Conservation (phyloP, 2,329 filamentous ascomycete genomes). For the Torrubiellomyces zombiae region DNA sequence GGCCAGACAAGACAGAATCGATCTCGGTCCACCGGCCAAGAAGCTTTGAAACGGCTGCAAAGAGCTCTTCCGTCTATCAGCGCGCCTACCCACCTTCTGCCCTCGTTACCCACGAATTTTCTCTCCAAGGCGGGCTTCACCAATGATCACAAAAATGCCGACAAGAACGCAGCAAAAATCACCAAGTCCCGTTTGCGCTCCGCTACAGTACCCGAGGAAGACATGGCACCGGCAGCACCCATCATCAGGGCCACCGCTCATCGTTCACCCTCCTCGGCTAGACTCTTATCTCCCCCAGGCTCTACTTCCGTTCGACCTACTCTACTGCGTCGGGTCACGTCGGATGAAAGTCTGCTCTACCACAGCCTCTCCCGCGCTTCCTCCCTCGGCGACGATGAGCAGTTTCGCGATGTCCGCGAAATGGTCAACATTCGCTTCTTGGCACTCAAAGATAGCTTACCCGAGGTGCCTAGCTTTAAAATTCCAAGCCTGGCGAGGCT, state of each 20-base stretch:
- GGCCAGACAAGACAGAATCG: constrained; percentile 28
- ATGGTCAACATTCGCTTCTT: constrained; percentile 82
- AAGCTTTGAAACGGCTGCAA: constrained; percentile 38
- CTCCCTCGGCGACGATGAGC: constrained; percentile 67
- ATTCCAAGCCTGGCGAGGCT: constrained; percentile 45
- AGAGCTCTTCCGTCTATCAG: constrained; percentile 37
- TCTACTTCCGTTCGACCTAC: constrained; percentile 12
- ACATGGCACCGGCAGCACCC: no score
- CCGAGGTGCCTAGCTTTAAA: constrained; percentile 64
- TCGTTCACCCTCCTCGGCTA: constrained; percentile 1
- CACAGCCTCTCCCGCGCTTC: constrained; percentile 63
- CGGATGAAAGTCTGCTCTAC: constrained; percentile 62
- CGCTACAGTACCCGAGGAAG: no score
- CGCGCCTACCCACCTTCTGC: constrained; percentile 14
- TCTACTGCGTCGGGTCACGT: constrained; percentile 17
- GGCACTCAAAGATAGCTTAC: constrained; percentile 74
- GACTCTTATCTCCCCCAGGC: no score
- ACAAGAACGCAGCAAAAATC: constrained; percentile 2
- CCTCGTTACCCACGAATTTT: constrained; percentile 26
- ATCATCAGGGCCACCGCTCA: background rate
- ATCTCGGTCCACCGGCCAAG: constrained; percentile 38
- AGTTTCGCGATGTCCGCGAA: constrained; percentile 64
- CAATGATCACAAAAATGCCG: constrained; percentile 8
- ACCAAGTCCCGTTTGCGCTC: no score
- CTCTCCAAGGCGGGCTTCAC: constrained; percentile 20